Conservation (phyloP, 306 rosid genomes). For the Gastrolobium villosum region DNA sequence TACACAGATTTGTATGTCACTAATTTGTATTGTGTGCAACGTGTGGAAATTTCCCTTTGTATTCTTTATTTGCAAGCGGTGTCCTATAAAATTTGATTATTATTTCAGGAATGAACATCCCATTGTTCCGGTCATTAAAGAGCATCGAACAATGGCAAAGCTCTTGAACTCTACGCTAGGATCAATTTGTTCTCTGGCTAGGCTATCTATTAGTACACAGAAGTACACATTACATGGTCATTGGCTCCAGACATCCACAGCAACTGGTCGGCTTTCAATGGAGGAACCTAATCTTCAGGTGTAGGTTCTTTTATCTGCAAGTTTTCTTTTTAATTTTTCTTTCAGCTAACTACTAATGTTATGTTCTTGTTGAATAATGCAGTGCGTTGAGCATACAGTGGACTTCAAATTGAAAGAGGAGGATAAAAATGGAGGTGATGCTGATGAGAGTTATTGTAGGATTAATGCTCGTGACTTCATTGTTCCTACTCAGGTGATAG, state of each 20-base stretch:
- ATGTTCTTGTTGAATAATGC: conserved; percentile 52
- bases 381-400: conserved; percentile 93
- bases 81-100: conserved; percentile 35
- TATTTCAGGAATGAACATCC: conserved; percentile 95
- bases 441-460: conserved; percentile 53
- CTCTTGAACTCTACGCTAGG: conserved; percentile 91
- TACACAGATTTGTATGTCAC: conserved; percentile 2
- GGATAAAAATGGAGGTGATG: conserved; percentile 61
- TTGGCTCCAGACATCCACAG: conserved; percentile 98
- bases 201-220: conserved; percentile 77
- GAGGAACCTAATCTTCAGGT: conserved; percentile 99
- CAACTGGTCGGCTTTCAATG: conserved; percentile 98
- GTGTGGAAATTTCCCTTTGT: background rate
- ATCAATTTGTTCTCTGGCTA: conserved; percentile 87
- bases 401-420: conserved; percentile 72
- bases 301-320: conserved; percentile 41
- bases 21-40: conserved; percentile 12
- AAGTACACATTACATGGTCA: conserved; percentile 91
- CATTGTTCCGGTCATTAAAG: conserved; percentile 91
- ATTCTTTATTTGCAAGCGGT: conserved; percentile 29
- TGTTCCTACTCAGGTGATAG: conserved; percentile 85
- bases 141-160: conserved; percentile 91
- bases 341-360: conserved; percentile 3
- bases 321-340: conserved; percentile 30
- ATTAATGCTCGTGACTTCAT: conserved; percentile 95